Evolutionary conservation across 164 flowering plant species (phyloP), one percentile per base, ranked within the genome.

Genomic region (Vitis labrusca): DNA sequence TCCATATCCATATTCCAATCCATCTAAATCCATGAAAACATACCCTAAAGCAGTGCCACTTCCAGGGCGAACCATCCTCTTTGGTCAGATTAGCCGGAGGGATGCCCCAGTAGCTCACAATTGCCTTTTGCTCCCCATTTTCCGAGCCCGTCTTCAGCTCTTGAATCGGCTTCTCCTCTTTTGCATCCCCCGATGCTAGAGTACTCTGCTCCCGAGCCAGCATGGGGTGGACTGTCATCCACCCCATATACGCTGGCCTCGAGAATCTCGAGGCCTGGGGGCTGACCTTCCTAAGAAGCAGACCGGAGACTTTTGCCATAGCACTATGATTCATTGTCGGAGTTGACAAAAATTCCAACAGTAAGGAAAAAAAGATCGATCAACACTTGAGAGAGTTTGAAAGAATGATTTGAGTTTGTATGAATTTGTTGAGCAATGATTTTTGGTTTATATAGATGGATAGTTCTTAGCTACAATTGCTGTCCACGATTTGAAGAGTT

Each of bases 71-170:
- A n/a, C 78, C 78, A 27, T 75, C 78, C 13, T 70, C 67, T 56
- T 66, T 71, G 66, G 62, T 15, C 7, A 55, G 16, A 51, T 60
- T 60, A 10, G 61, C 12, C n/a, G 78, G 74, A 2, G 66, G 61
- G 13, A 75, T 63, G 6, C 78, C 78, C 78, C 78, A 75, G n/a
- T 70, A 75, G 78, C 78, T 75, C 9, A 9, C n/a, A 7, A 70
- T 44, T 3, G 66, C 73, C 54, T 70, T 70, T 14, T n/a, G 23
- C 23, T 1, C 23, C 23, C 23, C 23, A 1, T 23, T 23, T 23
- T 1, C 23, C 23, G 23, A 23, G 23, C 23, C 23, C 23, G 23
- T 23, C 23, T 23, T 23, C 23, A 1, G 23, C 23, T 0, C 23
- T 23, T 23, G 23, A 23, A 23, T 23, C 23, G 23, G 9, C 13